phyloP scores from a whole-genome alignment of 2,329 filamentous ascomycete genomes.

The Cladosporium cucumerinum region DNA sequence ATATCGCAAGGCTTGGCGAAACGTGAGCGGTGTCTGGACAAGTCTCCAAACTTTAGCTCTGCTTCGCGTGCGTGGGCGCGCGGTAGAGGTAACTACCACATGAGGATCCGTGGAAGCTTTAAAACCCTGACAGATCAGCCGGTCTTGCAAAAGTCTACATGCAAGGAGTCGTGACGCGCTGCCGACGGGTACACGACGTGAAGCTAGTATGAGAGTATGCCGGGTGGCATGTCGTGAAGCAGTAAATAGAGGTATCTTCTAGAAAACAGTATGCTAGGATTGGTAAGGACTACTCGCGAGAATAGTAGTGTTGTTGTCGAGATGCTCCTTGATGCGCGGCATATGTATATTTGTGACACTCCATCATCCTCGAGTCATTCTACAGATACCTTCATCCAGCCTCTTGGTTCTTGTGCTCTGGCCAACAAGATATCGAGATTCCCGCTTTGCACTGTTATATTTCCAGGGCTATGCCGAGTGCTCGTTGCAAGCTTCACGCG shows the following conservation, averaged over 20 bases:
- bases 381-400: background rate
- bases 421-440: background rate
- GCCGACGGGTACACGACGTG: no score
- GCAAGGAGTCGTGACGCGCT: background rate
- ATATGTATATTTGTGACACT: background rate
- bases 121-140: background rate
- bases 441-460: background rate
- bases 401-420: background rate
- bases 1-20: slow-evolving; percentile 5
- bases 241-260: background rate
- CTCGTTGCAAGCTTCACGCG: background rate
- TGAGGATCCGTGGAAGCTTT: background rate
- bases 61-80: background rate
- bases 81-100: no score
- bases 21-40: background rate
- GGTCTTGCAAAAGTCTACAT: background rate
- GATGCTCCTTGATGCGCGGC: background rate
- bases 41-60: background rate
- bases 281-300: no score
- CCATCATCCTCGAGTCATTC: background rate
- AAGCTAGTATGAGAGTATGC: no score
- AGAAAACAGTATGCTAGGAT: background rate
- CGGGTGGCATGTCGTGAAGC: no score
- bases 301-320: background rate
- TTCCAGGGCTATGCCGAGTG: background rate